A percentile compares a stretch with the other conserved stretches of the same genome.
Evolutionary conservation across 371 early-diverging fungal species (phyloP).

Genomic region (Coemansia sp.): DNA sequence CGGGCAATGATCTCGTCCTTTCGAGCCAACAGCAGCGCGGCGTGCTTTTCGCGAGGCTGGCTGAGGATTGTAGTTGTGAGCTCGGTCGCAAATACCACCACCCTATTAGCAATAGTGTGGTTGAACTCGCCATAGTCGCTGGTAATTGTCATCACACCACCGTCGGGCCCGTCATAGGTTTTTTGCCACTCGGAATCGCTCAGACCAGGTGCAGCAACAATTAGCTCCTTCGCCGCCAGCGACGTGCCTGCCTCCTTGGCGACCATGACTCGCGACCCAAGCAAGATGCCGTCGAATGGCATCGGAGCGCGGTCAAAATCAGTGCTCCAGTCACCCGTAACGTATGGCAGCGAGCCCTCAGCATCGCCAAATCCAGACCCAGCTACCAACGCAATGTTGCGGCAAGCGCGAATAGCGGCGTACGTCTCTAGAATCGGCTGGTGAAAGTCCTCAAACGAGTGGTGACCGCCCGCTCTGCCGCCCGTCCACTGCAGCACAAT

Average conservation of each 20-base stretch:
- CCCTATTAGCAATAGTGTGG: conserved; percentile 90
- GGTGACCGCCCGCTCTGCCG: conserved; percentile 94
- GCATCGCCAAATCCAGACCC: conserved; percentile 20
- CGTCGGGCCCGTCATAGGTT: conserved; percentile 83
- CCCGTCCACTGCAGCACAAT: conserved; percentile 95
- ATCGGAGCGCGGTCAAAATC: conserved; percentile 83
- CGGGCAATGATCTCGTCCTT: conserved; percentile 88
- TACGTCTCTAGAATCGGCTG: conserved; percentile 92
- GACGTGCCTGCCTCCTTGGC: conserved; percentile 85
- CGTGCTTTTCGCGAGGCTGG: conserved; percentile 84
- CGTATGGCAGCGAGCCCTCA: conserved; percentile 12
- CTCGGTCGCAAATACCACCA: conserved; percentile 83
- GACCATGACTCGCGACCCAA: conserved; percentile 93
- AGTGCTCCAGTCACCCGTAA: conserved; percentile 81
- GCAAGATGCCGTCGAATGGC: conserved; percentile 95
- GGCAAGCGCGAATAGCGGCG: conserved; percentile 77
- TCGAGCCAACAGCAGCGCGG: conserved; percentile 72
- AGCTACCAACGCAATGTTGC: conserved; percentile 79
- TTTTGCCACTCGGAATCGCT: conserved; percentile 88
- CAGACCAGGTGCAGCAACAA: conserved; percentile 85
- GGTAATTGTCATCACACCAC: conserved; percentile 85
- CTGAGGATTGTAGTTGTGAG: conserved; percentile 82
- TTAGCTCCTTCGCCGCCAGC: conserved; percentile 80
- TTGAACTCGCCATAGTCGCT: conserved; percentile 95
- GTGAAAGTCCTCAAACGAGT: conserved; percentile 93